phyloP scores from a whole-genome alignment of 1,284 basidiomycete species.

The Takashimella koratensis region DNA sequence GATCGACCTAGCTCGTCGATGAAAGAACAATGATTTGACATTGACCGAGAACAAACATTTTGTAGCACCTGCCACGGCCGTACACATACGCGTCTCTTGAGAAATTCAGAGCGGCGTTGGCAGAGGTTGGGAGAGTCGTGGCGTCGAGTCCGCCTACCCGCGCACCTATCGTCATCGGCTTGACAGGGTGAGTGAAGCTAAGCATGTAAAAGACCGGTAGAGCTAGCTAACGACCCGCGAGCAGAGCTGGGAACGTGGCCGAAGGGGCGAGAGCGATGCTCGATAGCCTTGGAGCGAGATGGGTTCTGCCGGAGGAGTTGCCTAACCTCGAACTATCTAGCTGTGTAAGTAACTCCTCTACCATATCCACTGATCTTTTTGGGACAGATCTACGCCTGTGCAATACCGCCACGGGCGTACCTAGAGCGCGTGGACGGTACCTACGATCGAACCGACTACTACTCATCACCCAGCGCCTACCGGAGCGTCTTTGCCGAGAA shows the following conservation, averaged over 20 bases:
- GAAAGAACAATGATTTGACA: no score
- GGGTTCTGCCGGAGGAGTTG: conserved; percentile 60
- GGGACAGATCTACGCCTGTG: conserved; percentile 76
- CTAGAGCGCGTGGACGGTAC: conserved; percentile 58
- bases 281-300: conserved; percentile 63
- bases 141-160: conserved; percentile 40
- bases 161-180: conserved; percentile 73
- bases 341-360: no score
- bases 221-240: neutral
- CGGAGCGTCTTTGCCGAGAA: conserved; percentile 64
- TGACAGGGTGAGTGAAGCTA: conserved; percentile 64
- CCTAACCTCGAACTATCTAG: conserved; percentile 54
- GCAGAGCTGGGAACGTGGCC: conserved; percentile 72
- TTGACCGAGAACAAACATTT: no score
- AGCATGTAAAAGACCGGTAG: no score
- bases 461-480: conserved; percentile 63
- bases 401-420: conserved; percentile 68
- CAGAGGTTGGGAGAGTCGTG: conserved; percentile 59
- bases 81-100: conserved; percentile 65
- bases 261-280: conserved; percentile 70
- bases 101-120: conserved; percentile 58
- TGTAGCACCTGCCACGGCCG: conserved; percentile 71
- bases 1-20: no score
- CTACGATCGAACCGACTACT: conserved; percentile 69
- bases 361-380: no score